phyloP scores from a whole-genome alignment of 306 rosid species.

The Sesbania bispinosa region DNA sequence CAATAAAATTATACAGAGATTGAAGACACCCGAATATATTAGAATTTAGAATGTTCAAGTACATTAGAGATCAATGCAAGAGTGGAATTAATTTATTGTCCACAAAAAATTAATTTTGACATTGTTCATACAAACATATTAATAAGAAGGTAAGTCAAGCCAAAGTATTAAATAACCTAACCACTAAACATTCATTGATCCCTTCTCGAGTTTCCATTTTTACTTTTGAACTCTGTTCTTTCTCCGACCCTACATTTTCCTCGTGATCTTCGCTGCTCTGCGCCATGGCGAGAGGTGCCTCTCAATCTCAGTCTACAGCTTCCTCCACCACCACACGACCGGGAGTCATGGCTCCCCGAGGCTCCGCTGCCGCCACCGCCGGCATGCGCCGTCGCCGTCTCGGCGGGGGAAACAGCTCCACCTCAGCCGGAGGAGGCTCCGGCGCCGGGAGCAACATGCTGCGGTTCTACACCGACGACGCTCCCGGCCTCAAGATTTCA shows the following conservation, averaged over 20 bases:
- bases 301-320: conserved; percentile 71
- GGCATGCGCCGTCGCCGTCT: conserved; percentile 88
- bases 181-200: too few relatives aligned
- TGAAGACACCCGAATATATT: too few relatives aligned
- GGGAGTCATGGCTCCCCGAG: conserved; percentile 79
- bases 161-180: too few relatives aligned
- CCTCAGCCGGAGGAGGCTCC: conserved; percentile 7
- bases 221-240: not conserved
- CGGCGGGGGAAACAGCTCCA: conserved; percentile 34
- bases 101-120: too few relatives aligned
- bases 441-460: conserved; percentile 61
- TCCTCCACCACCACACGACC: conserved; percentile 55
- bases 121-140: too few relatives aligned
- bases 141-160: too few relatives aligned
- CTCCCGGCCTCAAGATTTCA: conserved; percentile 82
- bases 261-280: conserved; percentile 7
- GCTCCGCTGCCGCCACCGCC: conserved; percentile 82
- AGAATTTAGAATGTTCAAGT: too few relatives aligned
- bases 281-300: conserved; percentile 72
- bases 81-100: too few relatives aligned
- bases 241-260: not conserved
- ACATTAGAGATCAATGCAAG: too few relatives aligned
- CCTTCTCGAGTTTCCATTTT: not conserved
- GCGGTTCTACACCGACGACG: conserved; percentile 89
- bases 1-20: too few relatives aligned